Base-by-base conservation (phyloP, 2,329 filamentous ascomycete genomes). In the Penicillium olsonii region DNA sequence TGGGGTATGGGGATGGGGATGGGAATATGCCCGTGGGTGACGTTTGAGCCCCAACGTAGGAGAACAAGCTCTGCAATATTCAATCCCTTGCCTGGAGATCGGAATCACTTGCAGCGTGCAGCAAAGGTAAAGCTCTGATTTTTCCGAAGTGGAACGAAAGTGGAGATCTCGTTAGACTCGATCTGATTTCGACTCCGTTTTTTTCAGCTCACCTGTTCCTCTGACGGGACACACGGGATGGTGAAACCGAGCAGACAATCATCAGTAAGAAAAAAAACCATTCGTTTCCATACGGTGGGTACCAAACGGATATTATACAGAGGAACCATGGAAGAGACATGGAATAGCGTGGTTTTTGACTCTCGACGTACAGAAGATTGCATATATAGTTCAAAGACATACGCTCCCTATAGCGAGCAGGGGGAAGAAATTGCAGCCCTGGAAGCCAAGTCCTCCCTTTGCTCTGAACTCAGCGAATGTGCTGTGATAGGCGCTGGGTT, bases 401-500 rank as follows among this genome's bases (percentile, higher is more conserved):
- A 42, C 45, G 20, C 37, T 42, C 37, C 37, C 41, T 38, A 35
- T 33, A 44, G 22, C 37, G 40, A 38, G 35, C 27, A 45, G 40
- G 34, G 37, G 34, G 27, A 34, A 20, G 4, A 27, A 29, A 48
- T 55, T 47, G 51, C 2, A n/a, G 14, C 29, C 29, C 29, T 2
- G 14, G 4, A 2, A 11, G 26, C 26, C 26, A 29, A 29, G 26
- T 4, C 10, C 26, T 11, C 4, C 14, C 26, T 29, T 29, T 29
- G 50, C n/a, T n/a, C n/a, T n/a, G n/a, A n/a, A n/a, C n/a, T n/a
- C n/a, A n/a, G n/a, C n/a, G n/a, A n/a, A n/a, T n/a, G 53, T 50
- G 24, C 48, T 61, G 57, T 68, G 65, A 68, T 68, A 67, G 64
- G 65, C 57, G 59, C 56, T 57, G 54, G 56, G 64, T 64, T 65